phyloP scores from a whole-genome alignment of 345 rosid genomes.

The Pistacia atlantica region DNA sequence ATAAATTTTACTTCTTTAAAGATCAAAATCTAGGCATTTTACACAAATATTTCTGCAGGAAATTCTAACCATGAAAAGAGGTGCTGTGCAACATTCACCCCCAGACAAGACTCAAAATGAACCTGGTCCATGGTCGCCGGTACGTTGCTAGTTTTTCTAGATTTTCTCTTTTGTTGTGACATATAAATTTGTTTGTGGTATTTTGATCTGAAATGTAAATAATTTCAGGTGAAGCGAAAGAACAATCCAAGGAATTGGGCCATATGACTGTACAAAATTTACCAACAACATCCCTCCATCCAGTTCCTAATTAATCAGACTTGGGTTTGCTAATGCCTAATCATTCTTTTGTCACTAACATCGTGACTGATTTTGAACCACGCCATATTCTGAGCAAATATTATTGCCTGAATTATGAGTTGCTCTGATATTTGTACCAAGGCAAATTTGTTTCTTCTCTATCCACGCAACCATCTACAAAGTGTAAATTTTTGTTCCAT shows the following conservation, averaged over 20 bases:
- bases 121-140: conserved; percentile 98
- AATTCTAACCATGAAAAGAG: conserved; percentile 74
- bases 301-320: conserved; percentile 27
- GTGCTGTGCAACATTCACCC: conserved; percentile 90
- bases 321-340: conserved; percentile 17
- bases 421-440: neutral
- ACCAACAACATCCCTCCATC: conserved; percentile 39
- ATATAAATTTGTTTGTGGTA: neutral
- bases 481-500: conserved; percentile 1
- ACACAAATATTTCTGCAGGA: conserved; percentile 48
- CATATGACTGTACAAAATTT: conserved; percentile 91
- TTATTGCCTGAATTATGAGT: neutral
- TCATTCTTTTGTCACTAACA: conserved; percentile 31
- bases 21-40: conserved; percentile 4
- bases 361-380: conserved; percentile 1
- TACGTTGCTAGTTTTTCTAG: conserved; percentile 27
- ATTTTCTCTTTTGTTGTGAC: neutral
- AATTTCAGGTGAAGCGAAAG: conserved; percentile 68
- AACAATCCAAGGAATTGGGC: conserved; percentile 80
- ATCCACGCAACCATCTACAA: neutral
- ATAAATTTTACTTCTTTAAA: neutral
- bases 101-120: conserved; percentile 67
- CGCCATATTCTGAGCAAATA: neutral
- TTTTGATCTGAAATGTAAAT: conserved; percentile 9
- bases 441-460: conserved; percentile 11